phyloP scores from a whole-genome alignment of 257 asterid genomes.

The Gentiana dahurica region DNA sequence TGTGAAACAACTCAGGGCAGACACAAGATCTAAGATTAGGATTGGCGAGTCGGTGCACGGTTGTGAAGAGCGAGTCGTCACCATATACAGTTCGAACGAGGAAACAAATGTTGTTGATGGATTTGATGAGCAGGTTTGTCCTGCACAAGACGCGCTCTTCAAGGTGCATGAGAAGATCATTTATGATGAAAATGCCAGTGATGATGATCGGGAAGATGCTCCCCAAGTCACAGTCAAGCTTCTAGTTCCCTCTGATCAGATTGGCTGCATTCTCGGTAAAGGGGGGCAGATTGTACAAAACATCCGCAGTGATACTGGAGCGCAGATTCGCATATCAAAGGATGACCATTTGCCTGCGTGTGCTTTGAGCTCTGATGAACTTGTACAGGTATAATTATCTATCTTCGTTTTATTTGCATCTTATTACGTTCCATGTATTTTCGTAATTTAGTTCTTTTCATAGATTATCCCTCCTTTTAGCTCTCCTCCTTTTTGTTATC shows the following conservation, averaged over 20 bases:
- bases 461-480: no score
- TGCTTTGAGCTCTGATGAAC: slow-evolving; percentile 86
- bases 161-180: slow-evolving; percentile 80
- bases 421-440: background rate
- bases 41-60: slow-evolving; percentile 85
- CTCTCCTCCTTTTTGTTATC: no score
- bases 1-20: slow-evolving; percentile 85
- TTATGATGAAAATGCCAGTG: slow-evolving; percentile 43
- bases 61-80: slow-evolving; percentile 76
- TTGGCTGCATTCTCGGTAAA: slow-evolving; percentile 88
- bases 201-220: slow-evolving; percentile 50
- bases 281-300: slow-evolving; percentile 89
- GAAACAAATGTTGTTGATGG: slow-evolving; percentile 71
- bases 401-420: background rate
- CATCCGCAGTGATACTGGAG: slow-evolving; percentile 81
- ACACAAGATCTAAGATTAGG: slow-evolving; percentile 81
- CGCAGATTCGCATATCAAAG: slow-evolving; percentile 80
- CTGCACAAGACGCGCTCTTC: slow-evolving; percentile 89
- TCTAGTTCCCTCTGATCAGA: slow-evolving; percentile 90
- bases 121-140: slow-evolving; percentile 45
- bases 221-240: slow-evolving; percentile 59
- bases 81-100: slow-evolving; percentile 64
- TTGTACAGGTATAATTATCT: slow-evolving; percentile 55
- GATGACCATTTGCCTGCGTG: slow-evolving; percentile 81
- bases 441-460: no score